Base-by-base conservation (phyloP, 169 alveolate genomes). In the Cryptosporidium meleagridis region DNA sequence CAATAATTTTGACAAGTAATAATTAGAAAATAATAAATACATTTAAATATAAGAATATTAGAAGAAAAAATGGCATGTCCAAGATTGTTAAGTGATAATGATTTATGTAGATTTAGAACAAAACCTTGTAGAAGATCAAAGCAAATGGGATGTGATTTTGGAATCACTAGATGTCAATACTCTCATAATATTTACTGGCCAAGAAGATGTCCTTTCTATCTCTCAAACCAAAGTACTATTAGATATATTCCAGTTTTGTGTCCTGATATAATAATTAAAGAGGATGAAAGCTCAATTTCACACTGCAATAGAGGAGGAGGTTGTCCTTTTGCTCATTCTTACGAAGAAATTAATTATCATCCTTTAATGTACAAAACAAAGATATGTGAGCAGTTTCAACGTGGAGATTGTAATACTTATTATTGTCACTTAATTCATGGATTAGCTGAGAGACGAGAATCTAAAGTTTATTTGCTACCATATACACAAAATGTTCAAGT, bases 291-390 rank as follows among this genome's bases (percentile, higher is more conserved):
- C 84, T 85, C 95, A 55, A 84, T 85, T 53, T 92, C 96, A 41
- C 91, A 94, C 33, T 96, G 98, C 69, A 94, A 93, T 12, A 85
- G 97, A 37, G 97, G 97, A 2, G 95, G 94, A 59, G 94, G 93
- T 71, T 96, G 98, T 69, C 96, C 96, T 59, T 96, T 96, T 75
- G 97, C 98, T 1, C 98, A 96, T 85, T 94, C 97, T 41, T 85
- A 93, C 62, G 98, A 96, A 58, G 98, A 96, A 93, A 95, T 95
- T 29, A 87, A 93, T 52, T 96, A 96, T 75, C 98, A 96, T 71
- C 98, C 98, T 0, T 92, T 96, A 68, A 93, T 94, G 58, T 96
- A 95, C 86, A 96, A 96, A 93, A 96, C 98, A 21, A 93, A 95
- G 70, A 92, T 93, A 44, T 95, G 97, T 92, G 95, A 51, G 94